A percentile compares a stretch with the other conserved stretches of the same genome.
Conservation (phyloP, 2,329 filamentous ascomycete genomes). For the Fusarium sp. region DNA sequence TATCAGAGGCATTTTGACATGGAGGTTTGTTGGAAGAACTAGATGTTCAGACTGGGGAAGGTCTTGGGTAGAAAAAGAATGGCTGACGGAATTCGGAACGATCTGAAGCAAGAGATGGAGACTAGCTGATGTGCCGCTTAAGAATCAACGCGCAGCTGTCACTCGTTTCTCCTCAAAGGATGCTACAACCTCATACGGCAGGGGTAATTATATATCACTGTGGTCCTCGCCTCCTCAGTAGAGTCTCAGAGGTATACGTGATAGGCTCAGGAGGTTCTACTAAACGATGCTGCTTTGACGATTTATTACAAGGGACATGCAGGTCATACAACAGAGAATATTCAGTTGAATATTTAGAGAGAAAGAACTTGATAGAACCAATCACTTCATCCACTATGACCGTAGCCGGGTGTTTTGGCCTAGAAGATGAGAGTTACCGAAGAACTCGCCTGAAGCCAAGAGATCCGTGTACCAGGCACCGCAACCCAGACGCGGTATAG, state of each 20-base stretch:
- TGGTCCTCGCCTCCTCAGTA: not conserved
- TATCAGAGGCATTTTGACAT: slow-evolving; percentile 31
- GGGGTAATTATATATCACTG: not conserved
- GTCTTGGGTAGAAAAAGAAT: not conserved
- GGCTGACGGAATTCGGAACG: not conserved
- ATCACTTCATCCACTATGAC: not conserved
- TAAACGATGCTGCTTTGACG: not conserved
- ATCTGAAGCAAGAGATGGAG: not conserved
- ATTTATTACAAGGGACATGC: not conserved
- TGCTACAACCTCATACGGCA: not conserved
- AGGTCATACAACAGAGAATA: not conserved
- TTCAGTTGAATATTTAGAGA: not conserved
- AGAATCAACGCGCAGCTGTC: not conserved
- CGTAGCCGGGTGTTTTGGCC: not conserved
- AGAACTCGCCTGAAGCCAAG: slow-evolving; percentile 1
- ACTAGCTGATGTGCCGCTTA: slow-evolving; percentile 4
- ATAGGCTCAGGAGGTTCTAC: not conserved
- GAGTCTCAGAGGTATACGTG: not conserved
- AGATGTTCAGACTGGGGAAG: not conserved
- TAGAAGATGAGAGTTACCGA: not conserved
- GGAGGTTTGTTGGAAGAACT: not conserved
- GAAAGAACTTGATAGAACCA: not conserved
- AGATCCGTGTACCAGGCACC: not conserved
- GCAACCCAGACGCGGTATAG: not conserved
- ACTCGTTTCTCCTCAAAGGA: not conserved